Evolutionary conservation across 768 basidiomycete species (phyloP).

Genomic region (Pleurotus salmoneostramineus): DNA sequence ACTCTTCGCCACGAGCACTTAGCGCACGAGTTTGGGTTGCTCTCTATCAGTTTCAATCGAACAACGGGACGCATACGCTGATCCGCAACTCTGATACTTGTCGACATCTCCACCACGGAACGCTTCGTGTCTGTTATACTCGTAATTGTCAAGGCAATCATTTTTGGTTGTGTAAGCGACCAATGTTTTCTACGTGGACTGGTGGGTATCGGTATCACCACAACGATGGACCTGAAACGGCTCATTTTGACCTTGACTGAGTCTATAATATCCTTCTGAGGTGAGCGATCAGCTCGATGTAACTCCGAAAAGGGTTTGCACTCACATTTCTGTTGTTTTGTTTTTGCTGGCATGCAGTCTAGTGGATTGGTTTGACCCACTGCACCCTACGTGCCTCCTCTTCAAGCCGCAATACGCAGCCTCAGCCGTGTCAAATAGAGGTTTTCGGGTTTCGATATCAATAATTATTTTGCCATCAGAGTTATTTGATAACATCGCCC

Average conservation of each 20-base stretch:
- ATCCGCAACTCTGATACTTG: slow-evolving; percentile 2
- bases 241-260: not conserved
- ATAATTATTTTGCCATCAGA: not conserved
- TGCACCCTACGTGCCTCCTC: not conserved
- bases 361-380: not conserved
- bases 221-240: slow-evolving; percentile 4
- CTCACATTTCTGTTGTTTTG: not conserved
- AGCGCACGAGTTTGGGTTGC: too few relatives aligned
- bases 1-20: too few relatives aligned
- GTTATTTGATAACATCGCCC: slow-evolving; percentile 2
- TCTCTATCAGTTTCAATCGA: not conserved
- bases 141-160: slow-evolving; percentile 5
- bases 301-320: not conserved
- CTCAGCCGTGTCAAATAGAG: not conserved
- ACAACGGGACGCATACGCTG: slow-evolving; percentile 2
- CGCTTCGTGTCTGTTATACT: not conserved
- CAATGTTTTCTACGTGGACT: not conserved
- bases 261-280: not conserved
- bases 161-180: slow-evolving; percentile 1
- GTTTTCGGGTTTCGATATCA: not conserved
- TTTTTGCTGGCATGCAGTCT: not conserved
- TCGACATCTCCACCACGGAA: not conserved
- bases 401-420: not conserved
- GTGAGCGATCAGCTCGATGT: not conserved
- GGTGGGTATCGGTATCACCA: not conserved